Base-by-base conservation (phyloP, 257 asterid species). In the Fraxinus excelsior region DNA sequence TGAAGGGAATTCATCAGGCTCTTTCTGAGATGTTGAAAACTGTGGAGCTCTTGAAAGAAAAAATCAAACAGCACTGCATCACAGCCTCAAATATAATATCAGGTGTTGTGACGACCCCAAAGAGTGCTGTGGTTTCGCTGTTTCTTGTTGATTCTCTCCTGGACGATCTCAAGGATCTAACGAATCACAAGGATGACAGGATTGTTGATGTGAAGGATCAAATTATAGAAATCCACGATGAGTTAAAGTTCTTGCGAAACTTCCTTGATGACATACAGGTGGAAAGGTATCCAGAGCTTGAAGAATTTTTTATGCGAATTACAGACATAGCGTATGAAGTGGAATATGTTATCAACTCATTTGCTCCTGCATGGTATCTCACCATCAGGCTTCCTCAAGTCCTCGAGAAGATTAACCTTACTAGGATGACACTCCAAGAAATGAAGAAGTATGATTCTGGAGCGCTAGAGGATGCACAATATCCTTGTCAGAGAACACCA, bases 271-370 rank as follows among this genome's bases (percentile, higher is more conserved):
- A 51, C 10, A 40, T 74, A 25, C 0, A 65, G 13, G 16, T 25
- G 19, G 42, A 5, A 37, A 53, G 2, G 5, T 38, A 29, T n/a
- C 10, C 76, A 64, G 37, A 64, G 7, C 65, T 65, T 23, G 44
- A 19, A 23, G 56, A 40, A 18, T n/a, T 19, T 28, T 23, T 42
- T 71, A 31, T 67, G n/a, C 73, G 25, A 28, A 62, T 71, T 26
- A 75, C 80, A 25, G 77, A 78, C 10, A 31, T 26, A 66, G 88
- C 71, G 3, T 76, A 53, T 53, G 82, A 68, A 74, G 83, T 78
- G 6, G 70, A 37, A 58, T 10, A 40, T 16, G 2, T 40, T 40
- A 10, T 40, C 46, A 10, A 10, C 46, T 40, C 46, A 40, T 40
- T 40, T 40, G 46, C 46, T 40, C 46, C 14, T 40, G 14, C 2